Evolutionary conservation across 2,329 filamentous ascomycete genomes (phyloP), one percentile per base, ranked within the genome.

Genomic region (Gaeumannomyces sp.): DNA sequence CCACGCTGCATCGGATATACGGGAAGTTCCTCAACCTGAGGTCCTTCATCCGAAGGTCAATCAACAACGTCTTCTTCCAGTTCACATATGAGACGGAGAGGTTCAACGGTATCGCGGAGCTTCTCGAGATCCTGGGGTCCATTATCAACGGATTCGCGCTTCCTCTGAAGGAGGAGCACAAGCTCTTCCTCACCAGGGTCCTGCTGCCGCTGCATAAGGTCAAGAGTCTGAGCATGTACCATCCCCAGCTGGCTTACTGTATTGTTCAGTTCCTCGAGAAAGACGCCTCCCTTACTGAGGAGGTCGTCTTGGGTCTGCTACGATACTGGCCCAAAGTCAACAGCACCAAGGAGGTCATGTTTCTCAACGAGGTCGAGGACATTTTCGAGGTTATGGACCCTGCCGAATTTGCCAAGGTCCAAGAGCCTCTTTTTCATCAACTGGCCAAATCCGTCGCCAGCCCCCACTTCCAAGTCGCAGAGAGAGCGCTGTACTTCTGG

Each of bases 311-410:
- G 69, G 95, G 95, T 60, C 83, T 99, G 65, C 83, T 99, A 68
- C 89, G 95, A 70, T 99, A 97, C 77, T 99, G 95, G 95, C 95
- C 95, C 61, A 99, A 99, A 82, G 92, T 96, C 72, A 99, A 99
- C 79, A 98, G 95, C 78, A 99, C 95, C 64, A 99, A 99, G 78
- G 95, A 99, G 78, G 95, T 99, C 74, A 99, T 99, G 95, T 99
- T 96, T 79, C 81, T 99, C 71, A 99, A 99, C 72, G 95, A 99
- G 77, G 94, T 99, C 45, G 95, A 99, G 76, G 95, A 99, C 74
- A 99, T 99, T 68, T 99, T 99, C 74, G 95, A 99, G 78, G 95
- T 99, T 61, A 99, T 99, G 95, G 95, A 99, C 73, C 95, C 95
- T 27, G 92, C 92, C 68, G 95, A 99, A 76, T 99, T 99, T 73